phyloP scores from a whole-genome alignment of 495 filamentous ascomycete genomes.

The Lineolata rhizophorae region DNA sequence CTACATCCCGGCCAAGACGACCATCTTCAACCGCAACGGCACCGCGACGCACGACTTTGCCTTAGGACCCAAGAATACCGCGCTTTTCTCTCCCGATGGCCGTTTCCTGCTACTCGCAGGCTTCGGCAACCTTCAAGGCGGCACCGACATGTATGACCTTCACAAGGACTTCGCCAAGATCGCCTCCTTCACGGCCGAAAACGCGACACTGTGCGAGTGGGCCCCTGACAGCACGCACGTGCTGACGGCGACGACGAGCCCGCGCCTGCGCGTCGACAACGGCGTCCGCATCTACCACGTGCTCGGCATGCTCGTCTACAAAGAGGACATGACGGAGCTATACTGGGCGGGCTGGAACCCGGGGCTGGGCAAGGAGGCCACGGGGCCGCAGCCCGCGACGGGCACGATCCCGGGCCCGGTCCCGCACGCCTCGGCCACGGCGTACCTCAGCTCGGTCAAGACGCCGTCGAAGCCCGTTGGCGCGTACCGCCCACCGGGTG shows the following conservation, averaged over 20 bases:
- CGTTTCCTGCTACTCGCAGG: conserved; percentile 85
- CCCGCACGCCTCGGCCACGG: conserved; percentile 65
- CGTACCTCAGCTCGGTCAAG: conserved; percentile 66
- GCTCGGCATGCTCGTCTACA: conserved; percentile 75
- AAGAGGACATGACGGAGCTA: conserved; percentile 78
- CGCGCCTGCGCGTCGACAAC: conserved; percentile 86
- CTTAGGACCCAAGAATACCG: conserved; percentile 76
- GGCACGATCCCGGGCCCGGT: conserved; percentile 49
- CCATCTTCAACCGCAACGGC: conserved; percentile 79
- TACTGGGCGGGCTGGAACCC: conserved; percentile 89
- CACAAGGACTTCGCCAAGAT: conserved; percentile 81
- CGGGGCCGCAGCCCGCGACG: conserved; percentile 40
- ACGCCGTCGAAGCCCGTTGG: conserved; percentile 86
- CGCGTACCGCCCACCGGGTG: conserved; percentile 91
- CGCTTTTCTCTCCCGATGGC: conserved; percentile 82
- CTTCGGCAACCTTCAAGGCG: conserved; percentile 90
- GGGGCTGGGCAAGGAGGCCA: no score
- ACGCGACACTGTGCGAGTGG: conserved; percentile 88
- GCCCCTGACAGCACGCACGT: conserved; percentile 89
- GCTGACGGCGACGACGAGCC: conserved; percentile 88
- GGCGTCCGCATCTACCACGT: conserved; percentile 92
- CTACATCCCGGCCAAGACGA: conserved; percentile 94
- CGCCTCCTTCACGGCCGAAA: conserved; percentile 84
- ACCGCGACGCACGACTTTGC: conserved; percentile 62
- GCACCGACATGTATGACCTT: conserved; percentile 94